Conservation (phyloP, 2,329 filamentous ascomycete genomes). For the Chrysoporthe austroafricana region DNA sequence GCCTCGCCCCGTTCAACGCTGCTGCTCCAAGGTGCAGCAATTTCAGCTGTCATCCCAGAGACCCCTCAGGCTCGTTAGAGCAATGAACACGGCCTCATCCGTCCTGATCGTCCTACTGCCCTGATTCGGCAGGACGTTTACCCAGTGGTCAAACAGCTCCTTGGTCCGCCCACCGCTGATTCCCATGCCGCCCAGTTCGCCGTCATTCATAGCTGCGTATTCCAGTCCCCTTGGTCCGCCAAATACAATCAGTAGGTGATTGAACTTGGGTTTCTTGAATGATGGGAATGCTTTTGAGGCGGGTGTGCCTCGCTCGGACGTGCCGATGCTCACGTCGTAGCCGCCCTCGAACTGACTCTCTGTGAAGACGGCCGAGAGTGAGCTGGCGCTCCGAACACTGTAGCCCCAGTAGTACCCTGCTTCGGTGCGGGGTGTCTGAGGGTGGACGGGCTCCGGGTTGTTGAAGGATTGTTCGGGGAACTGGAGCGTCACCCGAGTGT, state of each 20-base stretch:
- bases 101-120: conserved; percentile 82
- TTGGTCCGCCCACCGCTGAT: conserved; percentile 66
- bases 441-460: conserved; percentile 65
- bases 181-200: conserved; percentile 60
- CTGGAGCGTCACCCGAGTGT: conserved; percentile 74
- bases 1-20: not conserved
- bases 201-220: conserved; percentile 68
- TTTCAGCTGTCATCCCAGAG: conserved; percentile 51
- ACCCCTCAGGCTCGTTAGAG: conserved; percentile 68
- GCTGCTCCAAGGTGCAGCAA: not conserved
- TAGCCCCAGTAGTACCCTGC: conserved; percentile 89
- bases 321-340: conserved; percentile 83
- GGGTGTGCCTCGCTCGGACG: conserved; percentile 73
- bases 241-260: conserved; percentile 78
- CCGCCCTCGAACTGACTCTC: conserved; percentile 75
- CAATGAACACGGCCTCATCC: conserved; percentile 82
- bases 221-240: conserved; percentile 82
- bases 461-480: conserved; percentile 55
- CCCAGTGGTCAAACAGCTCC: conserved; percentile 81
- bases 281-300: conserved; percentile 51
- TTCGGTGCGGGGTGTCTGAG: conserved; percentile 71
- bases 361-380: conserved; percentile 75
- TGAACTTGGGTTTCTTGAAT: conserved; percentile 54
- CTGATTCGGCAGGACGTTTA: conserved; percentile 79
- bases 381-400: conserved; percentile 66